Percentiles rank a stretch among this genome's conserved stretches.
phyloP scores from a whole-genome alignment of 257 asterid species.

The Forsythia viridissima region DNA sequence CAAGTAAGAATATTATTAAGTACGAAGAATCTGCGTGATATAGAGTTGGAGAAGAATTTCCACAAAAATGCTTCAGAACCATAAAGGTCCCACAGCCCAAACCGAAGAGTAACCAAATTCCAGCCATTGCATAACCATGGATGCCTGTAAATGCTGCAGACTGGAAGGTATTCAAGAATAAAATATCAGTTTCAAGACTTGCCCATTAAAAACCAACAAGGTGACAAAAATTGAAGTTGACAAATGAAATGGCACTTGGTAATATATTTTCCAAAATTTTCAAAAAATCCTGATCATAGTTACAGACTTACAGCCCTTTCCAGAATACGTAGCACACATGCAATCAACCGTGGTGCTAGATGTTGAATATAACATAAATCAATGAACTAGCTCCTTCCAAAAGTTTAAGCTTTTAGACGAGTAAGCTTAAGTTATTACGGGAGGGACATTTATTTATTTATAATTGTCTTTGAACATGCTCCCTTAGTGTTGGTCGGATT shows the following conservation, averaged over 20 bases:
- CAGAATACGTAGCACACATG: background rate
- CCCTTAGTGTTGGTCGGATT: background rate
- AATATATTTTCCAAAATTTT: background rate
- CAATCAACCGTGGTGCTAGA: background rate
- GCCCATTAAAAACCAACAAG: background rate
- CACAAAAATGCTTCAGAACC: slow-evolving; percentile 27
- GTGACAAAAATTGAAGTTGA: background rate
- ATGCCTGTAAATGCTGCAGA: slow-evolving; percentile 59
- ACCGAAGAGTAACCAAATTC: slow-evolving; percentile 51
- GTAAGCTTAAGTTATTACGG: too few relatives aligned
- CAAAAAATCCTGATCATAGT: background rate
- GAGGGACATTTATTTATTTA: too few relatives aligned
- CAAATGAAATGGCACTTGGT: background rate
- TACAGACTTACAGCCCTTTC: background rate
- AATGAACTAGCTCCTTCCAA: too few relatives aligned
- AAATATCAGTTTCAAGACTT: background rate
- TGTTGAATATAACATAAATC: too few relatives aligned
- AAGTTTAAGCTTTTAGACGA: too few relatives aligned
- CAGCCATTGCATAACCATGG: slow-evolving; percentile 56
- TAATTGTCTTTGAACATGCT: too few relatives aligned
- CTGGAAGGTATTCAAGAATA: slow-evolving; percentile 27
- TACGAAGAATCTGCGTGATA: slow-evolving; percentile 31
- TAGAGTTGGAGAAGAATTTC: slow-evolving; percentile 24
- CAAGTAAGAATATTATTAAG: slow-evolving; percentile 31
- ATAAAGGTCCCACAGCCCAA: slow-evolving; percentile 46